Evolutionary conservation across 2,329 filamentous ascomycete species (phyloP).

Genomic region (Ambrosiella beaveri): DNA sequence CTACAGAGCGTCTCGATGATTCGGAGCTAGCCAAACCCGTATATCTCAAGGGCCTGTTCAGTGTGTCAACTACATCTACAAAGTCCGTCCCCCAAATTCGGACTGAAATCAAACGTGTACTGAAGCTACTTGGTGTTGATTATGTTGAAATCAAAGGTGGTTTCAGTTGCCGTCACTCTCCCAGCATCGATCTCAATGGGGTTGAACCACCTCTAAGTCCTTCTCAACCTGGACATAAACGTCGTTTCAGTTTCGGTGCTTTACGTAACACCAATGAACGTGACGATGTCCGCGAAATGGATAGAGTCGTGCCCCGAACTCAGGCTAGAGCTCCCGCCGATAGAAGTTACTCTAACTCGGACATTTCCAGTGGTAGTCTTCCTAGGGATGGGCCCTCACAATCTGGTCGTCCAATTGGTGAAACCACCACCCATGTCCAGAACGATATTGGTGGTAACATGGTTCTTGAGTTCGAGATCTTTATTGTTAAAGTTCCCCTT

Average conservation of each 20-base stretch:
- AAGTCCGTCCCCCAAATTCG: conserved; percentile 77
- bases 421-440: conserved; percentile 83
- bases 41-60: conserved; percentile 90
- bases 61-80: conserved; percentile 87
- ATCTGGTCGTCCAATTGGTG: conserved; percentile 37
- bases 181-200: conserved; percentile 73
- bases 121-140: conserved; percentile 76
- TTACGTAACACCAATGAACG: conserved; percentile 43
- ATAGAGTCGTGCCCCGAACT: conserved; percentile 22
- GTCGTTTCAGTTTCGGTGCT: conserved; percentile 72
- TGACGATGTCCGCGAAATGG: conserved; percentile 52
- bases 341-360: conserved; percentile 70
- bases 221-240: conserved; percentile 42
- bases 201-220: conserved; percentile 42
- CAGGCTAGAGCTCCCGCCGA: conserved; percentile 33
- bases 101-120: conserved; percentile 73
- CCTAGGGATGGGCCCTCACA: conserved; percentile 33
- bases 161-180: conserved; percentile 73
- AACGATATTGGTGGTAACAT: conserved; percentile 74
- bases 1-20: conserved; percentile 43
- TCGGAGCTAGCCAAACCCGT: conserved; percentile 83
- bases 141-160: conserved; percentile 86
- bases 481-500: conserved; percentile 92
- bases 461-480: conserved; percentile 80
- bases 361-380: conserved; percentile 63